phyloP scores from a whole-genome alignment of 495 filamentous ascomycete species.

The Talaromyces ruber region DNA sequence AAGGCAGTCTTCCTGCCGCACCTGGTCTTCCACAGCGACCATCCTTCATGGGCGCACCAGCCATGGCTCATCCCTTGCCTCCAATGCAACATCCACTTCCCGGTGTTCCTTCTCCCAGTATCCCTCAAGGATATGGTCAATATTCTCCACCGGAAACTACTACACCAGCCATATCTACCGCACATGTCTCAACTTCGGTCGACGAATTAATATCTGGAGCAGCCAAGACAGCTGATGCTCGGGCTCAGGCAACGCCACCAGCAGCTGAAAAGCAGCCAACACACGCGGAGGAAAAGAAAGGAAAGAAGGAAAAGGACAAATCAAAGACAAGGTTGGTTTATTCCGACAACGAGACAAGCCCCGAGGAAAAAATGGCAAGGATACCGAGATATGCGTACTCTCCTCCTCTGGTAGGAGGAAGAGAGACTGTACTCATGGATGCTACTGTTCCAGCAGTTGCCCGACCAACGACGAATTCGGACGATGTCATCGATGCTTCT shows the following conservation, averaged over 20 bases:
- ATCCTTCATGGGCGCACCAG: slow-evolving; percentile 44
- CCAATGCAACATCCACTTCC: slow-evolving; percentile 49
- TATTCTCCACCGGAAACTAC: slow-evolving; percentile 29
- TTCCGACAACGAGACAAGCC: slow-evolving; percentile 66
- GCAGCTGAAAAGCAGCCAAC: slow-evolving; percentile 13
- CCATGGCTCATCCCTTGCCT: slow-evolving; percentile 52
- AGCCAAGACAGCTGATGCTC: slow-evolving; percentile 34
- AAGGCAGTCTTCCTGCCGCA: slow-evolving; percentile 43
- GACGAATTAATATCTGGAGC: slow-evolving; percentile 55
- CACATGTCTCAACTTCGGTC: slow-evolving; percentile 39
- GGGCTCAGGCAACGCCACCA: slow-evolving; percentile 11
- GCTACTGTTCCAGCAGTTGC: slow-evolving; percentile 26
- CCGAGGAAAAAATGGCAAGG: slow-evolving; percentile 79
- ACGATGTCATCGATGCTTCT: slow-evolving; percentile 28
- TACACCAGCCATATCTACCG: slow-evolving; percentile 13
- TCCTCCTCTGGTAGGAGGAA: slow-evolving; percentile 30
- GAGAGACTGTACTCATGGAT: slow-evolving; percentile 26
- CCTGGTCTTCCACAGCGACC: slow-evolving; percentile 59
- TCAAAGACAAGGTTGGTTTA: slow-evolving; percentile 70
- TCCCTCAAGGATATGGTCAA: slow-evolving; percentile 20
- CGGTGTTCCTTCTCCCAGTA: slow-evolving; percentile 6
- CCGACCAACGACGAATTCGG: slow-evolving; percentile 25
- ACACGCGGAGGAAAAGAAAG: slow-evolving; percentile 43
- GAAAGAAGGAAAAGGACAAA: slow-evolving; percentile 61
- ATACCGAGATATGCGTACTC: slow-evolving; percentile 69